Evolutionary conservation across 2,329 filamentous ascomycete genomes (phyloP), one percentile per base, ranked within the genome.

Genomic region (Fusarium hainanense): DNA sequence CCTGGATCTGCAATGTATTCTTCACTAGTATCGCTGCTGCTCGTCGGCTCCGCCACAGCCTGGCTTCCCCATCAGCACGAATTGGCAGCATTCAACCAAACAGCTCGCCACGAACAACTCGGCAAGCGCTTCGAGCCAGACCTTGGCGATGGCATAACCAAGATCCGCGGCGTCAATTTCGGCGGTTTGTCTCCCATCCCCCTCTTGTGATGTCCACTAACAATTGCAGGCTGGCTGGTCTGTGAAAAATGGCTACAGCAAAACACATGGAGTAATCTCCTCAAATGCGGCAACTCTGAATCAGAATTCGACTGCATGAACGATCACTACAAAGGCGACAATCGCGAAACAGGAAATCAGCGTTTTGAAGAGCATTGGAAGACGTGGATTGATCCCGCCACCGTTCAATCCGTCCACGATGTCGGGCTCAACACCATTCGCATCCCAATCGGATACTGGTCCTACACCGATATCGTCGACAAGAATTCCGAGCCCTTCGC

Each of bases 381-480:
- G 20, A 52, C 59, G 9, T 70, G 68, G 68, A 71, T 70, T 16
- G 56, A 70, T 30, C 30, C 68, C 2, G 68, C 23, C 10, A 71
- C 68, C 3, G 68, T 71, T 3, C 68, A 70, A 20, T 68, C 68
- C 2, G 68, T 70, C 3, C 68, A 70, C 32, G 68, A 70, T 28
- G 68, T 70, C 0, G 68, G 68, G 3, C 20, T 71, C 2, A 71
- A 70, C 56, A 70, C 68, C 8, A 70, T 70, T 23, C 54, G 68
- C 0, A 70, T 70, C 18, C 68, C 68, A 1, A 71, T 71, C 3
- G 68, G 68, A n/a, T 71, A 70, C 28, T 70, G 68, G 68, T 70
- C 68, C 0, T 71, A 66, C n/a, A 52, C 28, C 0, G 56, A 52
- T 5, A 71, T 71, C 2, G 68, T 70, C 2, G 68, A 70, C n/a